These are phyloP conservation scores for Hevea brasiliensis DNA, from an alignment of 345 rosid genomes.

Conservation along the genomic window DNA sequence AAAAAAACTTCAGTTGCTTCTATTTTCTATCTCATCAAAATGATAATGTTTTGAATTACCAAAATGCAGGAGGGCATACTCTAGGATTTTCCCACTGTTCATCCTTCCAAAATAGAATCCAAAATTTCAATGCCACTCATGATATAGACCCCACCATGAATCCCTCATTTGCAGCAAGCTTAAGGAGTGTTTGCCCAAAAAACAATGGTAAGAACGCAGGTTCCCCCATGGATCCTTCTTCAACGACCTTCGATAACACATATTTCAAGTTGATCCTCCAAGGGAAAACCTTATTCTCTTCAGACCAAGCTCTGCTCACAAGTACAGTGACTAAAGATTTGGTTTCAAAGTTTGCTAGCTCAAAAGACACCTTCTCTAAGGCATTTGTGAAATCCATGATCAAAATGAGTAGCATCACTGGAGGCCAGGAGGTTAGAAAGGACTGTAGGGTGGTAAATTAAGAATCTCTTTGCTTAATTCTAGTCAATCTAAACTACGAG, in stretches of 20 bases:
- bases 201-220: conserved; percentile 41
- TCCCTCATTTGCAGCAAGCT: conserved; percentile 41
- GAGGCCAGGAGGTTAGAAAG: conserved; percentile 51
- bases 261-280: conserved; percentile 47
- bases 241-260: conserved; percentile 48
- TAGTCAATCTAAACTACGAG: not conserved
- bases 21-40: not conserved
- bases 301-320: conserved; percentile 47
- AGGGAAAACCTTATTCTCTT: conserved; percentile 37
- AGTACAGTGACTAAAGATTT: conserved; percentile 31
- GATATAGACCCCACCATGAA: conserved; percentile 37
- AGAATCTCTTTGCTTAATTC: conserved; percentile 14
- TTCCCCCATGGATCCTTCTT: conserved; percentile 41
- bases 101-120: conserved; percentile 45
- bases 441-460: conserved; percentile 46
- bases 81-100: conserved; percentile 53
- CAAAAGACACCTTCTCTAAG: conserved; percentile 25
- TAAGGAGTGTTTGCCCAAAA: conserved; percentile 37
- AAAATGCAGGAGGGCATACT: conserved; percentile 46
- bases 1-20: not conserved
- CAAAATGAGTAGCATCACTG: conserved; percentile 52
- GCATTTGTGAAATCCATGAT: conserved; percentile 46
- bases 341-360: conserved; percentile 41
- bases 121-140: conserved; percentile 32
- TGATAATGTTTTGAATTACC: not conserved